Evolutionary conservation across 768 basidiomycete genomes (phyloP), one percentile per base, ranked within the genome.

Genomic region (Neoboletus magnificus): DNA sequence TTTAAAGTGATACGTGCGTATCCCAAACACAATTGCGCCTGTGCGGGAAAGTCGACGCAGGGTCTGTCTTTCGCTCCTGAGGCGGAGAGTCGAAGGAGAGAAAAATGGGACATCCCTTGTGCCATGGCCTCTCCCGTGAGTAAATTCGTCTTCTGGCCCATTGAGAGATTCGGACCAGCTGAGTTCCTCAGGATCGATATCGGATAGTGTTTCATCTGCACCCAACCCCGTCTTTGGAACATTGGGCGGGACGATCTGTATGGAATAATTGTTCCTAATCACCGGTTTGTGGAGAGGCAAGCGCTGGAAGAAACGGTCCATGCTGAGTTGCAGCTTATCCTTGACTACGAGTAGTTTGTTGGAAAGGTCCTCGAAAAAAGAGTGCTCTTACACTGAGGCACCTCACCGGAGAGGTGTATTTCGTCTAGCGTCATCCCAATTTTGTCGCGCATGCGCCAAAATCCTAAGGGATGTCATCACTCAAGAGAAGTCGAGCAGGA

Each of bases 401-500:
- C 89, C 53, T 84, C 71, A 20, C 90, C 89, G 11, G 62, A 32
- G 41, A 66, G 43, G 37, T 91, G 89, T 49, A 91, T 89, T 54
- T 89, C 82, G 41, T 89, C 86, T 39, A 91, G 72, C 15, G 82
- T 77, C 64, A 85, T 73, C 11, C 89, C 91, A 50, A 89, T 81
- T 73, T 92, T 91, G 71, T 91, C 89, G 56, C 79, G 68, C 72
- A 91, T 77, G n/a, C 89, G 79, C 90, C 90, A 92, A 57, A 80
- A 84, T 10, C 90, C 89, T 88, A 22, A 33, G n/a, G 20, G 44
- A 35, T n/a, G 23, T 3, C 8, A 22, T 37, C 20, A 5, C 23
- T 50, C 44, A 43, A 12, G 32, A 41, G 15, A 18, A 27, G 25
- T 9, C 11, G 43, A 18, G 11, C 11, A 39, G 4, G 4, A n/a